These are phyloP conservation scores for Pezicula radicicola DNA, from an alignment of 2,329 filamentous ascomycete genomes.

Conservation along the genomic window DNA sequence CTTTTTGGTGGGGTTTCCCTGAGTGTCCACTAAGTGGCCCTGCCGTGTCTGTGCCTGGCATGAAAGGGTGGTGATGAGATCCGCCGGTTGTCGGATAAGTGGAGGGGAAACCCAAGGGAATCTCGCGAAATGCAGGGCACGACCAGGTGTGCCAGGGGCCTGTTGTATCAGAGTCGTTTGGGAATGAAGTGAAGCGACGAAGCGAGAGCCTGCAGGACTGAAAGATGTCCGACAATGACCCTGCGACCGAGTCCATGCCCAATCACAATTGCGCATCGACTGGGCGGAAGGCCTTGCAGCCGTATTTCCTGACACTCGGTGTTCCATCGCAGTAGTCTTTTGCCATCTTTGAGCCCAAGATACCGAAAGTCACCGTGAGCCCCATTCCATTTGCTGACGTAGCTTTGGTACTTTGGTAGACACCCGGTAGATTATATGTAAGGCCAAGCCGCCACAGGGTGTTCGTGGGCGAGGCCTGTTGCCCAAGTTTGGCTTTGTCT, in stretches of 20 bases:
- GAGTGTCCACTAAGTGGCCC: no score
- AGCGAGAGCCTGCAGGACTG: background rate
- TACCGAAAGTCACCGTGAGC: no score
- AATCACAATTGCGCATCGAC: background rate
- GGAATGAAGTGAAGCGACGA: background rate
- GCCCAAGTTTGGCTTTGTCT: no score
- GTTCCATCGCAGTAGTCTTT: constrained; percentile 2
- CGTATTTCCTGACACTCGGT: constrained; percentile 2
- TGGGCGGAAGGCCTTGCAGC: constrained; percentile 6
- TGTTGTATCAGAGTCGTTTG: constrained; percentile 16
- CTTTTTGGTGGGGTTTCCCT: no score
- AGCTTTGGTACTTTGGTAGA: no score
- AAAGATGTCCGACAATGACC: constrained; percentile 5
- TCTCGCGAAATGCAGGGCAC: background rate
- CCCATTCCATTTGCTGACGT: no score
- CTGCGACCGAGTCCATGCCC: background rate
- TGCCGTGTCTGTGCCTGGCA: constrained; percentile 4
- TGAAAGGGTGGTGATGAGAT: constrained; percentile 6
- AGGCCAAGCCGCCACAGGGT: no score
- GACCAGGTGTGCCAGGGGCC: background rate
- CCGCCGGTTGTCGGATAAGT: constrained; percentile 8
- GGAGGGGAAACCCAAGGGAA: background rate
- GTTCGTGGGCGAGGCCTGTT: no score
- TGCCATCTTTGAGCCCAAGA: background rate
- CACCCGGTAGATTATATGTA: no score